Base-by-base conservation (phyloP, 352 stramenopile genomes). In the Albugo laibachii region DNA sequence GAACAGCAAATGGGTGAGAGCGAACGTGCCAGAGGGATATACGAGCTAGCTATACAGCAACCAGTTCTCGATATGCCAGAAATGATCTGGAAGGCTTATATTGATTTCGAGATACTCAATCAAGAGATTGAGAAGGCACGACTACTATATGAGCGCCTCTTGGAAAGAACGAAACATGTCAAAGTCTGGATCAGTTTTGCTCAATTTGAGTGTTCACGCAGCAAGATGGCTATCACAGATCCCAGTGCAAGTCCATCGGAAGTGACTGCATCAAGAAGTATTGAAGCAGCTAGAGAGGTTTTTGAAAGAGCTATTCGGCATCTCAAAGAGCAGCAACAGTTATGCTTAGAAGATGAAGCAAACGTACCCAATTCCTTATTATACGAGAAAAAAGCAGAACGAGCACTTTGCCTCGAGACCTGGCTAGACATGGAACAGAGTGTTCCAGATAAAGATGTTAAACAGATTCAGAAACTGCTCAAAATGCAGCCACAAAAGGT, bases 21-120 rank as follows among this genome's bases (percentile, higher is more conserved):
- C 1, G 87, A 97, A 48, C 80, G 93, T 45, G 72, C 82, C 1
- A 67, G 93, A 13, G 94, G 92, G 10, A 95, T 99, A 31, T 98
- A 93, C 56, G 94, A 98, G 66, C 65, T 99, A 11, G 95, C 93
- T 13, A 73, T 99, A 44, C 69, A 78, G 35, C 94, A 98, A 63
- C 61, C 83, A 1, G 74, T 92, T 40, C 67, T 99, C 15, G 95
- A 99, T 58, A 98, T 97, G 87, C 95, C 95, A 13, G 95, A 99
- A 64, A 83, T 97, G 52, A 79, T 99, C 43, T 99, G 95, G 95
- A 99, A 99, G 58, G 76, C 81, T 41, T 99, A 97, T 61, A 98
- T 99, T 53, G 95, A 99, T 63, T 97, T 98, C 65, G 95, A 99
- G 73, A 96, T 97, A 20, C 62, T 85, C 47, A 74, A 82, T 16